A percentile compares a stretch with the other conserved stretches of the same genome.
phyloP scores from a whole-genome alignment of 73 alveolate genomes.

The Paramecium caudatum region DNA sequence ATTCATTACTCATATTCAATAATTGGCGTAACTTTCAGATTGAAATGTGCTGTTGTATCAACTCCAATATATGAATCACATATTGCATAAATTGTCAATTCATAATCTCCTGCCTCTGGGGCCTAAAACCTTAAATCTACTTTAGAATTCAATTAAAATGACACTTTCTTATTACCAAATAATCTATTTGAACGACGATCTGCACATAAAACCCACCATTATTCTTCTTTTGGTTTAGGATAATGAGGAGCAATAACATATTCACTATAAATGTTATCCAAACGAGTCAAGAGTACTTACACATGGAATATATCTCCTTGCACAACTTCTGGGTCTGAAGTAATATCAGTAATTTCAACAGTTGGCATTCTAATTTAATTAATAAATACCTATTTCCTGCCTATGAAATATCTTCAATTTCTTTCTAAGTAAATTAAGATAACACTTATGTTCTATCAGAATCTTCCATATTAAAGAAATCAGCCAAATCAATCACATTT shows the following conservation, averaged over 20 bases:
- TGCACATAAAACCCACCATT: conserved; percentile 78
- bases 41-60: conserved; percentile 53
- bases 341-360: conserved; percentile 51
- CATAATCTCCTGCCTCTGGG: conserved; percentile 75
- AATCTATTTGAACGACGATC: conserved; percentile 64
- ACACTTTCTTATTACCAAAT: conserved; percentile 72
- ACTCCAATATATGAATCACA: conserved; percentile 75
- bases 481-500: conserved; percentile 40
- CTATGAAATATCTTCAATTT: conserved; percentile 65
- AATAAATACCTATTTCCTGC: conserved; percentile 71
- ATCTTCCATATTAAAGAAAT: conserved; percentile 67
- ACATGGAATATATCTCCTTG: conserved; percentile 70
- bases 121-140: conserved; percentile 74
- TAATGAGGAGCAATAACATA: conserved; percentile 75
- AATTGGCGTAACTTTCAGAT: conserved; percentile 27
- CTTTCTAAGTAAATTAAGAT: conserved; percentile 28
- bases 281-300: conserved; percentile 51
- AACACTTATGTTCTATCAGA: conserved; percentile 32
- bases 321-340: conserved; percentile 27
- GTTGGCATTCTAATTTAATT: conserved; percentile 49
- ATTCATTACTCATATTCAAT: conserved; percentile 57
- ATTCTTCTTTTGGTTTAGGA: conserved; percentile 74
- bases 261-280: conserved; percentile 72
- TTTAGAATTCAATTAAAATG: conserved; percentile 49
- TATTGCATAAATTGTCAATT: conserved; percentile 64